Conservation (phyloP, 2,329 filamentous ascomycete species). For the Sordariomycetes sp. region DNA sequence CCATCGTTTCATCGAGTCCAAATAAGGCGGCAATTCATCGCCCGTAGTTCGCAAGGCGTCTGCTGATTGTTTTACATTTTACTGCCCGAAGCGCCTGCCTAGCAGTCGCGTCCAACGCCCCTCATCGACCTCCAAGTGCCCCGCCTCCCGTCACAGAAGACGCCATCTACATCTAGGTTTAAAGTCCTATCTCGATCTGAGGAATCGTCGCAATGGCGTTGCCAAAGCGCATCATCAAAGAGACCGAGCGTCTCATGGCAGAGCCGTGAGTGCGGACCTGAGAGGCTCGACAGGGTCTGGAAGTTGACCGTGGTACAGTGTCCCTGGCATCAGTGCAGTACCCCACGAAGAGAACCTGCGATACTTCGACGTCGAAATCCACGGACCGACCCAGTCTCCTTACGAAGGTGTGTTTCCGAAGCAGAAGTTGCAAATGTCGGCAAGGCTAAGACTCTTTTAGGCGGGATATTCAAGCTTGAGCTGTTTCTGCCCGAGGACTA, state of each 20-base stretch:
- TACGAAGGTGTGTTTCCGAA: slow-evolving; percentile 95
- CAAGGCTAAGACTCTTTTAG: no score
- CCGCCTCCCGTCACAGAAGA: no score
- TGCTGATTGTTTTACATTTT: no score
- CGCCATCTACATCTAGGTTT: no score
- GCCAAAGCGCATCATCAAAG: slow-evolving; percentile 95
- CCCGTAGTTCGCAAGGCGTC: no score
- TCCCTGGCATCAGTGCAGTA: slow-evolving; percentile 89
- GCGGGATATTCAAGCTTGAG: slow-evolving; percentile 90
- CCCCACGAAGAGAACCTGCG: slow-evolving; percentile 96
- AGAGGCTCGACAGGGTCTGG: slow-evolving; percentile 1
- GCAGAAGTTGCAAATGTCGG: no score
- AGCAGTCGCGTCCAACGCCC: no score
- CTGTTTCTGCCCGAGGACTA: slow-evolving; percentile 98
- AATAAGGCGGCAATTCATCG: no score
- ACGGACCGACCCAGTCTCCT: slow-evolving; percentile 83
- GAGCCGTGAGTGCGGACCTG: slow-evolving; percentile 63
- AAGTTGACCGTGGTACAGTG: slow-evolving; percentile 41
- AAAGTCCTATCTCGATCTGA: no score
- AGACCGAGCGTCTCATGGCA: slow-evolving; percentile 93
- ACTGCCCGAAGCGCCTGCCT: no score
- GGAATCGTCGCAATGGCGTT: slow-evolving; percentile 49
- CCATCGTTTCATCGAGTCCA: no score
- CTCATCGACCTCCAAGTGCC: no score
- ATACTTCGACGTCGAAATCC: slow-evolving; percentile 97